Evolutionary conservation across 306 rosid species (phyloP).

Genomic region (Sechiopsis laciniata): DNA sequence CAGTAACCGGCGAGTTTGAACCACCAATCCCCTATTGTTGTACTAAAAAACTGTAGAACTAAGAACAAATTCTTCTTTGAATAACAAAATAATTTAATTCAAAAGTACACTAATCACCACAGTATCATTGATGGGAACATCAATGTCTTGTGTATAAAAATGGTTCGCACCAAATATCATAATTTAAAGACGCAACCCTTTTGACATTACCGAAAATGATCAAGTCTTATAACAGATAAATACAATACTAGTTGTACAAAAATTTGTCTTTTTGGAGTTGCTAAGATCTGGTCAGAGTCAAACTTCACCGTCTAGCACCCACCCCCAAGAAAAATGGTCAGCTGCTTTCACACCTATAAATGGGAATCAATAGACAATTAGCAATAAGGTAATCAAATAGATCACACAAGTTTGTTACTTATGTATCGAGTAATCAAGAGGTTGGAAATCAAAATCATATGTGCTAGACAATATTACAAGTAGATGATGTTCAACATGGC

Average conservation of each 20-base stretch:
- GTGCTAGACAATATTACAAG: not conserved
- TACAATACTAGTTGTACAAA: slow-evolving; percentile 8
- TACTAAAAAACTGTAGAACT: not conserved
- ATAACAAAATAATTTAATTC: not conserved
- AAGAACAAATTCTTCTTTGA: not conserved
- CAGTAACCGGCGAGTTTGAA: no score
- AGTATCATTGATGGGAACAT: not conserved
- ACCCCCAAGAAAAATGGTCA: not conserved
- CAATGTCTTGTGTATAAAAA: not conserved
- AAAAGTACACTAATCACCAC: not conserved
- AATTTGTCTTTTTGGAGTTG: not conserved
- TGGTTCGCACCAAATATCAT: slow-evolving; percentile 1
- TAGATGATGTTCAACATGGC: not conserved
- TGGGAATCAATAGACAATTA: not conserved
- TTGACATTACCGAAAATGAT: not conserved
- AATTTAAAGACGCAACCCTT: not conserved
- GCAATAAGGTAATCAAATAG: not conserved
- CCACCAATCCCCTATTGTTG: no score
- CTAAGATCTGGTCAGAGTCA: not conserved
- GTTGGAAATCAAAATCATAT: not conserved
- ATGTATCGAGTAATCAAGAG: not conserved
- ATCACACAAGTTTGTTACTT: not conserved
- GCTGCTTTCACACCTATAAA: slow-evolving; percentile 13
- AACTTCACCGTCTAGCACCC: not conserved
- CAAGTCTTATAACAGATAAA: slow-evolving; percentile 10